Base-by-base conservation (phyloP, 495 filamentous ascomycete genomes). In the Aspergillus saccharolyticus region DNA sequence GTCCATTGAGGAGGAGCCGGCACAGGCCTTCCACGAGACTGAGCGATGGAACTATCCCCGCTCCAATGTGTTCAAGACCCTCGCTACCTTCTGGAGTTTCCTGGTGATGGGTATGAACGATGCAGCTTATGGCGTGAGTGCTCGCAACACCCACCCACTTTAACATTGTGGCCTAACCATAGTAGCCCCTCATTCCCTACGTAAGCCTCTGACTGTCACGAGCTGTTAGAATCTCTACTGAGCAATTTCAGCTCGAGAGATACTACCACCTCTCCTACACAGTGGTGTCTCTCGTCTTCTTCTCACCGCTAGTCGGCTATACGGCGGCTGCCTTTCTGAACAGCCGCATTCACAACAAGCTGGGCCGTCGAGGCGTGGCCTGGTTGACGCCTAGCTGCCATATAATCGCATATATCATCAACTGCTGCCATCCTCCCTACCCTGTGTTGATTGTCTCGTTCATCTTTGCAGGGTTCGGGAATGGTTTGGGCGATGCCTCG, bases 31-130 rank as follows among this genome's bases (percentile, higher is more conserved):
- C 17, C 9, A 39, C 12, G 51, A 50, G 44, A 22, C 22, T 1
- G 57, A 59, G 21, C 52, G 56, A 69, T 95, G 91, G 91, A 94
- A 96, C 62, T 65, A 80, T 24, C 80, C 88, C 2, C 70, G 75
- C 12, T 75, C 76, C 18, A 94, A 92, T 70, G 74, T 85, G 14
- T 84, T 74, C 60, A 81, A 90, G 17, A 78, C 84, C 8, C 68
- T 84, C 24, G 70, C 85, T 3, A 84, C 86, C n/a, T 85, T 89
- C 61, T 89, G 82, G 77, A 76, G 73, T 47, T 94, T 96, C 63
- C 73, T 90, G 15, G 80, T 89, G 5, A 85, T 94, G 83, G 91
- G 91, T 7, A 79, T 83, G 63, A 94, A 90, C 67, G 91, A 96
- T 75, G 87, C 85, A 18, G 87, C 87, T 1, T 87, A 87, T 61